Evolutionary conservation across 768 basidiomycete species (phyloP).

Genomic region (Tricholoma bakamatsutake): DNA sequence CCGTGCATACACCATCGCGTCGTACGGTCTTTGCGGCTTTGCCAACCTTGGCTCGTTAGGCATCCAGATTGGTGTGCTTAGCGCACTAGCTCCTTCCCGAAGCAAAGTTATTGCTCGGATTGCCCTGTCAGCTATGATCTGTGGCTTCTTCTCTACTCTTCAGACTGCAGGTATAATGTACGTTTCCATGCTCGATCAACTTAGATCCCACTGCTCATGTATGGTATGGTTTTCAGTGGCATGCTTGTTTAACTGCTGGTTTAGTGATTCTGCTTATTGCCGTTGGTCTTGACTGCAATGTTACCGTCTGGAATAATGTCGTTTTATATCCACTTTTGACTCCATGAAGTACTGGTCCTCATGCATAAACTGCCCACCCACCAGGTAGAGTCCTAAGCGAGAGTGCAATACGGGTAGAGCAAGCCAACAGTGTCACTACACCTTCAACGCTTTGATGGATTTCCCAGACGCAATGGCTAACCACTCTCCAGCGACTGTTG

Average conservation of each 20-base stretch:
- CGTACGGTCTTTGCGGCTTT: conserved; percentile 88
- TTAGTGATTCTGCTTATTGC: not conserved
- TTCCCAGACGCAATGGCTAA: conserved; percentile 80
- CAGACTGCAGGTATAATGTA: conserved; percentile 23
- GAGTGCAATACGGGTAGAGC: not conserved
- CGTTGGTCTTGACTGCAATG: not conserved
- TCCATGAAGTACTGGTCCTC: not conserved
- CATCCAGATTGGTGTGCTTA: conserved; percentile 60
- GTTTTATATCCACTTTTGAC: not conserved
- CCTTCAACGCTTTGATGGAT: conserved; percentile 75
- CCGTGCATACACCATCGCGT: conserved; percentile 77
- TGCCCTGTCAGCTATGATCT: conserved; percentile 46
- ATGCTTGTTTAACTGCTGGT: conserved; percentile 14
- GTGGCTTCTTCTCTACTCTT: conserved; percentile 33
- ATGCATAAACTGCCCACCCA: not conserved
- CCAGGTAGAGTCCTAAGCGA: not conserved
- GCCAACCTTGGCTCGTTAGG: conserved; percentile 84
- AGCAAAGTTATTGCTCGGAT: conserved; percentile 65
- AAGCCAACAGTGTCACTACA: conserved; percentile 29
- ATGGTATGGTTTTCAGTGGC: conserved; percentile 9
- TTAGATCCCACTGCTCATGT: not conserved
- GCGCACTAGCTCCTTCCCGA: conserved; percentile 45
- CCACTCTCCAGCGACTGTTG: conserved; percentile 80
- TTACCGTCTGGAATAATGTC: not conserved
- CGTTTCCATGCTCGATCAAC: not conserved